These are phyloP conservation scores for Flaveria robusta DNA, from an alignment of 129 eudicot species.

Conservation along the genomic window DNA sequence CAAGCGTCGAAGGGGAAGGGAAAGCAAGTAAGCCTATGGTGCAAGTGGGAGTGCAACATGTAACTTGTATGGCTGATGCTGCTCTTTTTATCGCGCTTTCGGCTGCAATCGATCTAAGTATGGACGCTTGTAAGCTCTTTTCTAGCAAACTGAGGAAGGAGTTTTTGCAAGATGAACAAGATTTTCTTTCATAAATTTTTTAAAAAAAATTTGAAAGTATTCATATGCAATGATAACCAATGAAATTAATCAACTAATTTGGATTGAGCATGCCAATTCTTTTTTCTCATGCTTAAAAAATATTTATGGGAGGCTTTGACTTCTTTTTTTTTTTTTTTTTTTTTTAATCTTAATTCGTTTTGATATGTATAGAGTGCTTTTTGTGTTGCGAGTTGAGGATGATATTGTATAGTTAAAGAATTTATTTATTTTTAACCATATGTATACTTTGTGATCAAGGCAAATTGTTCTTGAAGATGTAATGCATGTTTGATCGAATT, in stretches of 20 bases:
- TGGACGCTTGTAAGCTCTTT: slow-evolving; percentile 89
- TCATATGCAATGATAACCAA: slow-evolving; percentile 56
- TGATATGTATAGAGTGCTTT: slow-evolving; percentile 29
- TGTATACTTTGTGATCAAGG: slow-evolving; percentile 27
- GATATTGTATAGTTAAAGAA: slow-evolving; percentile 29
- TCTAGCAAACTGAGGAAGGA: slow-evolving; percentile 77
- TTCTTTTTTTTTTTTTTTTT: neutral
- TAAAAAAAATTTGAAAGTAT: neutral
- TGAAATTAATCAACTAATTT: slow-evolving; percentile 29
- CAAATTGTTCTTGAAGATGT: slow-evolving; percentile 27
- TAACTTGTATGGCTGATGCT: slow-evolving; percentile 91
- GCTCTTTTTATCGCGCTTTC: slow-evolving; percentile 86
- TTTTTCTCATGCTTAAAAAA: slow-evolving; percentile 40
- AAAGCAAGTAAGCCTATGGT: slow-evolving; percentile 75
- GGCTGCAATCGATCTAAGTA: slow-evolving; percentile 91
- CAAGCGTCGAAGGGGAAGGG: slow-evolving; percentile 88
- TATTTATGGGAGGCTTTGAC: slow-evolving; percentile 28
- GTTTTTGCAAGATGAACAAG: slow-evolving; percentile 68
- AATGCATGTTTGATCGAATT: neutral
- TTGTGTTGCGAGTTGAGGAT: slow-evolving; percentile 25
- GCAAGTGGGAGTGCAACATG: slow-evolving; percentile 79
- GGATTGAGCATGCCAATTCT: slow-evolving; percentile 61
- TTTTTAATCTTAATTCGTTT: slow-evolving; percentile 9
- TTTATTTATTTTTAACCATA: slow-evolving; percentile 24
- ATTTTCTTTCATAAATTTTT: slow-evolving; percentile 47